These are phyloP conservation scores for Oryza brachyantha DNA, from an alignment of 176 grass and related monocot species.

Conservation along the genomic window DNA sequence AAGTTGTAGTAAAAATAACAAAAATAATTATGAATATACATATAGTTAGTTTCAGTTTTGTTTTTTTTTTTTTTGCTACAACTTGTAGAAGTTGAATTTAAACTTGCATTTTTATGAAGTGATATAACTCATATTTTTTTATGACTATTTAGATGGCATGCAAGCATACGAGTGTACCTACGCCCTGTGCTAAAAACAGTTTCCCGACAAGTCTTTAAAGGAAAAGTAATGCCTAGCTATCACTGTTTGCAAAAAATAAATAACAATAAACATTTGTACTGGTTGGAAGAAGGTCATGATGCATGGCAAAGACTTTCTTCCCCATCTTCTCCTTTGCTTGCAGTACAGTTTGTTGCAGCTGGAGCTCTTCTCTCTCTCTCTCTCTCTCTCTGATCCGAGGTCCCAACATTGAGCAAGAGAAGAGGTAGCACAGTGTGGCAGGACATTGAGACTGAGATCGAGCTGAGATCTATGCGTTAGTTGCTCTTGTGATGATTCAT, in stretches of 20 bases:
- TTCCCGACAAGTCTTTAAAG: conserved; percentile 30
- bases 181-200: no score
- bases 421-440: conserved; percentile 1
- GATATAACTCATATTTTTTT: no score
- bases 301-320: conserved; percentile 35
- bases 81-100: no score
- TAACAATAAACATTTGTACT: conserved; percentile 31
- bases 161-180: no score
- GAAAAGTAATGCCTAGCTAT: conserved; percentile 30
- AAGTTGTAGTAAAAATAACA: no score
- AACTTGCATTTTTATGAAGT: no score
- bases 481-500: conserved; percentile 29
- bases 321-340: not conserved
- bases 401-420: not conserved
- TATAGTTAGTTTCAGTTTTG: no score
- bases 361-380: not conserved
- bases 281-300: conserved; percentile 29
- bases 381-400: not conserved
- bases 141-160: no score
- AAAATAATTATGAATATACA: no score
- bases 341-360: conserved; percentile 11
- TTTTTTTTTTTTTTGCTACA: no score
- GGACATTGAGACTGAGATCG: not conserved
- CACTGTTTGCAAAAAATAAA: conserved; percentile 17
- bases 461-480: not conserved